phyloP scores from a whole-genome alignment of 2,329 filamentous ascomycete species.

The Aplosporella prunicola region DNA sequence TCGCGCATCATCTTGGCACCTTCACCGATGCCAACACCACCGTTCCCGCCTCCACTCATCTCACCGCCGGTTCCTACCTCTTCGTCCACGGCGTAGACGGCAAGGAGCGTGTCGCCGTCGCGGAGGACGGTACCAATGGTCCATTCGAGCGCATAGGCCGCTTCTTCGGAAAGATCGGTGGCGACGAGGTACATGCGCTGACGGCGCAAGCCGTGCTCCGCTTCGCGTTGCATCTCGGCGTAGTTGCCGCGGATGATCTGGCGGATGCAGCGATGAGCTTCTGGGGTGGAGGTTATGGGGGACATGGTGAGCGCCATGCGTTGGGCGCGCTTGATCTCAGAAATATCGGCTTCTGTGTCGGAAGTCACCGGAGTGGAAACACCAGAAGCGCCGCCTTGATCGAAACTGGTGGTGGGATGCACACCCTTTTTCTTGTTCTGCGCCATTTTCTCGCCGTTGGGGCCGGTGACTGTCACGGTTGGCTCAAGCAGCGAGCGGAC shows the following conservation, averaged over 20 bases:
- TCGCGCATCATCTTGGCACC: slow-evolving; percentile 68
- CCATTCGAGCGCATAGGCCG: slow-evolving; percentile 93
- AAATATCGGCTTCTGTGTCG: slow-evolving; percentile 75
- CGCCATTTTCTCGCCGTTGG: slow-evolving; percentile 49
- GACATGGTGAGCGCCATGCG: slow-evolving; percentile 74
- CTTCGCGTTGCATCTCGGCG: slow-evolving; percentile 61
- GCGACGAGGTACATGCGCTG: slow-evolving; percentile 91
- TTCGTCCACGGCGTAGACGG: slow-evolving; percentile 89
- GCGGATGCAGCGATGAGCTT: slow-evolving; percentile 71
- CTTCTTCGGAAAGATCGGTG: slow-evolving; percentile 88
- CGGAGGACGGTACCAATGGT: slow-evolving; percentile 89
- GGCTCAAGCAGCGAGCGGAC: slow-evolving; percentile 60
- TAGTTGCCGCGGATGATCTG: slow-evolving; percentile 90
- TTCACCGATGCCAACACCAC: slow-evolving; percentile 53
- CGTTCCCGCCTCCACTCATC: slow-evolving; percentile 40
- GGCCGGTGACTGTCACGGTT: slow-evolving; percentile 54
- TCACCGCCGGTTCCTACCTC: slow-evolving; percentile 49
- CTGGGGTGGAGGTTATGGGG: slow-evolving; percentile 63
- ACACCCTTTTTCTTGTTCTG: slow-evolving; percentile 50
- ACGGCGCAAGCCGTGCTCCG: slow-evolving; percentile 66
- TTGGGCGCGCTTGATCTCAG: slow-evolving; percentile 80
- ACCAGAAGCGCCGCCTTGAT: slow-evolving; percentile 51
- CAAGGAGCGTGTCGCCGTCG: slow-evolving; percentile 87
- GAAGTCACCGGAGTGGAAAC: slow-evolving; percentile 60
- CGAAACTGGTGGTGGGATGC: slow-evolving; percentile 79